Evolutionary conservation across 2,329 filamentous ascomycete species (phyloP), one percentile per base, ranked within the genome.

Genomic region (Daldinia sp.): DNA sequence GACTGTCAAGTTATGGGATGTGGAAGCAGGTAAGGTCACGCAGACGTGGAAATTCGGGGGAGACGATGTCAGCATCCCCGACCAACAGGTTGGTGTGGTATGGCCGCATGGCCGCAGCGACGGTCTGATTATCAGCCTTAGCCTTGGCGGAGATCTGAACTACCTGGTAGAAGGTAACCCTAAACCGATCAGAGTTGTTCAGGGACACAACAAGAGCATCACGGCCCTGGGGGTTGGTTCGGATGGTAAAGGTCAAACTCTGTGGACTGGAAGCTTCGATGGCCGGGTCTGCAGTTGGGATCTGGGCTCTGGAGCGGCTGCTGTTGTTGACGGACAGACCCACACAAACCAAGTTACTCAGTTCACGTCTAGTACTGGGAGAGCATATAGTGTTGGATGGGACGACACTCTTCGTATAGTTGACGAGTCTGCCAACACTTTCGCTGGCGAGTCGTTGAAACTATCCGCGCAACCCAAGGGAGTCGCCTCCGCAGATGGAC

Each of bases 71-170:
- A 93, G 88, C 77, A 85, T 98, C 41, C 86, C 87, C 3, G 88
- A 98, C 78, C 96, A 99, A 80, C 96, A 99, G 78, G 93, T 98
- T 35, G 96, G 96, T 59, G 93, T 99, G 5, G 93, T 96, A 9
- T 97, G 94, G 90, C 93, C 94, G 1, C 86, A 89, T 53, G 92
- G 92, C 54, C 88, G 95, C 71, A 92, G 84, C 60, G 96, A 99
- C 78, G 93, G 92, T 33, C 84, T 98, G 67, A 89, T 99, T 71
- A 94, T 99, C 79, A 97, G 93, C 79, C 83, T 98, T 72, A 96
- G 93, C 74, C 86, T 98, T 20, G 90, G 90, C 57, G 96, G 96
- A 26, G 93, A 98, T 78, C 88, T 99, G 67, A 97, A 93, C 79
- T 99, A 99, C 80, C 86, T 98, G 48, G 85, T 88, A 10, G 88